Evolutionary conservation across 2,329 filamentous ascomycete species (phyloP).

Genomic region (Chaetothyriales sp.): DNA sequence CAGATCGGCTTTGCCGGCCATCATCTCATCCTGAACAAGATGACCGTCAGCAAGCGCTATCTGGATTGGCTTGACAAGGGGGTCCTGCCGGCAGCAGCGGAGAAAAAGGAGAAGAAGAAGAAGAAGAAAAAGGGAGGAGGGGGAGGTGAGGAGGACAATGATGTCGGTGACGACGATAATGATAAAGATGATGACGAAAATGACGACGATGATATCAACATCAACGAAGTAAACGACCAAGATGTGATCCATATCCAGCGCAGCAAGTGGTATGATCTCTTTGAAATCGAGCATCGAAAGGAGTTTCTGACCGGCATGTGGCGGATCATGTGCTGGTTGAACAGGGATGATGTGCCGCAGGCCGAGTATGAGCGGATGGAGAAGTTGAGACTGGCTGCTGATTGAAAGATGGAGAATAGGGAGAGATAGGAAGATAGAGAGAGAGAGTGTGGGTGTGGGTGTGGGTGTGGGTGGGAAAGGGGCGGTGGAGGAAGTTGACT

Average conservation of each 20-base stretch:
- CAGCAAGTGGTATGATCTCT: constrained; percentile 45
- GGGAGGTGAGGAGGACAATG: too few species aligned
- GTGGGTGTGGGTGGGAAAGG: too few species aligned
- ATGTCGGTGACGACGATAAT: too few species aligned
- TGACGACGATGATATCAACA: too few species aligned
- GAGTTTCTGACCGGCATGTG: constrained; percentile 43
- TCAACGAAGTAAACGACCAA: neutral
- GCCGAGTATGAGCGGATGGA: constrained; percentile 12
- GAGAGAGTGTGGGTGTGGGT: too few species aligned
- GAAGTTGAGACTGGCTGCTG: neutral
- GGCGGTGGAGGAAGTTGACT: too few species aligned
- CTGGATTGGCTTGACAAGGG: constrained; percentile 39
- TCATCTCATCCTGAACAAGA: constrained; percentile 44
- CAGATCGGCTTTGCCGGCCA: constrained; percentile 48
- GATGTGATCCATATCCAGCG: constrained; percentile 38
- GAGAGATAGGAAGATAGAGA: neutral
- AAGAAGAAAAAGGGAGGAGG: neutral
- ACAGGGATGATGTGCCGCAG: constrained; percentile 20
- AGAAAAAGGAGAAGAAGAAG: neutral
- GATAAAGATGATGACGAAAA: neutral
- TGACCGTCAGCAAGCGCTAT: constrained; percentile 43
- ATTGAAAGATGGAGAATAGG: neutral
- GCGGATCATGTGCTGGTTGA: constrained; percentile 42
- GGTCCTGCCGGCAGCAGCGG: constrained; percentile 1
- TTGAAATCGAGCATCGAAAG: constrained; percentile 37